These are phyloP conservation scores for Mycena floridula DNA, from an alignment of 768 basidiomycete species.

Conservation along the genomic window DNA sequence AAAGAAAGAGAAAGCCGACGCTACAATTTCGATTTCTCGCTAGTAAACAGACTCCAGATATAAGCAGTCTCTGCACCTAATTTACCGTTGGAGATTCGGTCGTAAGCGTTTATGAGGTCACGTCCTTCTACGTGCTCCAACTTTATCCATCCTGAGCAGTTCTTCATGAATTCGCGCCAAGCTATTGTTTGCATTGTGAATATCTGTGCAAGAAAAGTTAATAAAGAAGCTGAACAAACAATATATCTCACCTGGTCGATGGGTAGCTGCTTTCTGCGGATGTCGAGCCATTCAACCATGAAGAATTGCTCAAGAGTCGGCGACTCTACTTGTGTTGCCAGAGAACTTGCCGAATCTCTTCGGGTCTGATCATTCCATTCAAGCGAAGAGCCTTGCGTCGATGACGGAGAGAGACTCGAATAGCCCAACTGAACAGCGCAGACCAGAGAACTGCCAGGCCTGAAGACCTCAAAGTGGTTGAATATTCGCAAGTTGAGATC, in stretches of 20 bases:
- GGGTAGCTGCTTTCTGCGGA: conserved; percentile 43
- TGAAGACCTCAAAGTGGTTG: conserved; percentile 34
- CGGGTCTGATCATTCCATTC: too few relatives aligned
- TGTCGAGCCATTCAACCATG: conserved; percentile 63
- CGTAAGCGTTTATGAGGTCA: conserved; percentile 44
- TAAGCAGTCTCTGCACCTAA: conserved; percentile 50
- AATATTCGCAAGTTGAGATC: conserved; percentile 39
- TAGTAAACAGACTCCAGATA: conserved; percentile 65
- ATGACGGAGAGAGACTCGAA: conserved; percentile 46
- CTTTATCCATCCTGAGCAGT: conserved; percentile 49
- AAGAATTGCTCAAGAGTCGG: conserved; percentile 49
- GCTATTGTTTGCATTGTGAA: conserved; percentile 43
- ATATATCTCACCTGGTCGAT: too few relatives aligned
- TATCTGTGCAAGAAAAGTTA: too few relatives aligned
- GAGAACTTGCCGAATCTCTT: too few relatives aligned
- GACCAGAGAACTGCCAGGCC: conserved; percentile 27
- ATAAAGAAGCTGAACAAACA: too few relatives aligned
- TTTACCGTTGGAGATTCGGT: conserved; percentile 34
- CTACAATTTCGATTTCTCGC: conserved; percentile 5
- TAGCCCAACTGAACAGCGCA: conserved; percentile 46
- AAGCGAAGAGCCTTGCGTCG: too few relatives aligned
- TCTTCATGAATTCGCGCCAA: conserved; percentile 55
- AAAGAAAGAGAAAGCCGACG: too few relatives aligned
- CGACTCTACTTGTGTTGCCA: too few relatives aligned
- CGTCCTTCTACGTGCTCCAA: conserved; percentile 43